A percentile compares a stretch with the other conserved stretches of the same genome.
phyloP scores from a whole-genome alignment of 768 basidiomycete genomes.

The Steccherinum ochraceum region DNA sequence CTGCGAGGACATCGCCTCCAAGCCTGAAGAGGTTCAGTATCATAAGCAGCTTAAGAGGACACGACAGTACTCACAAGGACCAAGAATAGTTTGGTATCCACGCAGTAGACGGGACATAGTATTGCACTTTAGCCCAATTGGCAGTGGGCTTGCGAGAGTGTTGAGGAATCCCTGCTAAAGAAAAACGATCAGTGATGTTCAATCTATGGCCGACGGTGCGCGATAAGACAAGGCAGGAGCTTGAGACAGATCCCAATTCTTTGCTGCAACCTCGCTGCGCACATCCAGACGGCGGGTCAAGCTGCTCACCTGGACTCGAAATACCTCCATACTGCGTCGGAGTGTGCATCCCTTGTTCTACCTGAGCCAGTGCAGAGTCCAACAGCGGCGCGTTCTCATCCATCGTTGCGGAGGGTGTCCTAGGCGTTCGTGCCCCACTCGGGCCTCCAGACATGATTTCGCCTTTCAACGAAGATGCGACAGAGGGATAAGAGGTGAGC shows the following conservation, averaged over 20 bases:
- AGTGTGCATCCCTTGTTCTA: constrained; percentile 1
- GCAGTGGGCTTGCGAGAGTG: constrained; percentile 9
- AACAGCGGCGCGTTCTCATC: constrained; percentile 11
- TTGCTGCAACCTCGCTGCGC: no score
- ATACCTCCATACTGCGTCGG: not conserved
- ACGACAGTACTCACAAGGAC: constrained; percentile 45
- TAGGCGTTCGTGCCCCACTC: not conserved
- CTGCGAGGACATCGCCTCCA: constrained; percentile 73
- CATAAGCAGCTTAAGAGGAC: not conserved
- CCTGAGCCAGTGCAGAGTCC: constrained; percentile 1
- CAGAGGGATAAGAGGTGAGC: constrained; percentile 3
- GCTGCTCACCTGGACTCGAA: not conserved
- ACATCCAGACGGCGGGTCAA: no score
- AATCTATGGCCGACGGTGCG: no score
- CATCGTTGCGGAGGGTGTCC: constrained; percentile 4
- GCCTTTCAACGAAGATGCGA: constrained; percentile 6
- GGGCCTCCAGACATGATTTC: not conserved
- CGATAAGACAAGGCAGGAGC: no score
- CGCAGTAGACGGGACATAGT: constrained; percentile 70
- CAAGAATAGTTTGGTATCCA: constrained; percentile 79
- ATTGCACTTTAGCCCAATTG: constrained; percentile 44
- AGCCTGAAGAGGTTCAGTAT: constrained; percentile 31
- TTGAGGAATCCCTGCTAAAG: not conserved
- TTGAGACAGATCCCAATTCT: no score
- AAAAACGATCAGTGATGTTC: not conserved